Conservation (phyloP, 2,329 filamentous ascomycete genomes). For the Fusarium pseudograminearum region DNA sequence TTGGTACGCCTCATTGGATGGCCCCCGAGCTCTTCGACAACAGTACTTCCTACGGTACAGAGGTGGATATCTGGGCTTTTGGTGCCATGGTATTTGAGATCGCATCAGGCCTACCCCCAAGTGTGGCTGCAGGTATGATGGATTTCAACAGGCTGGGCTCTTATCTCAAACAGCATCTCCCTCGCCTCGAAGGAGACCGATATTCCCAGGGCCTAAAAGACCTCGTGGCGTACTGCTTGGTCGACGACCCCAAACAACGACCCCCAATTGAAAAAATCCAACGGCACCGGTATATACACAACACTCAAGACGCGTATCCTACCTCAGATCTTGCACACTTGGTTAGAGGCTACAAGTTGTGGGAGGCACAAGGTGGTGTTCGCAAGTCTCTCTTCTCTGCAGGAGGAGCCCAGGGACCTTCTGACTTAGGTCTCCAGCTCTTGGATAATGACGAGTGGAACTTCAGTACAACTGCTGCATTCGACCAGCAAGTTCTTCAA, state of each 20-base stretch:
- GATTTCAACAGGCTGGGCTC: constrained; percentile 63
- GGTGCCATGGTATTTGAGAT: constrained; percentile 86
- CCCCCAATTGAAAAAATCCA: constrained; percentile 78
- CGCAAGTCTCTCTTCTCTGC: constrained; percentile 73
- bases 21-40: constrained; percentile 80
- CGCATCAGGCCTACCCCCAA: constrained; percentile 80
- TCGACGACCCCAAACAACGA: constrained; percentile 74
- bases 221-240: constrained; percentile 79
- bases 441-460: constrained; percentile 73
- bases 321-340: constrained; percentile 72
- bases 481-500: constrained; percentile 68
- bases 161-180: constrained; percentile 71
- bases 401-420: constrained; percentile 68
- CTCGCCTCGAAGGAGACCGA: constrained; percentile 76
- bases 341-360: constrained; percentile 78
- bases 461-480: constrained; percentile 74
- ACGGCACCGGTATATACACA: constrained; percentile 74
- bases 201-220: constrained; percentile 77
- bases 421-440: constrained; percentile 58
- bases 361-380: constrained; percentile 80
- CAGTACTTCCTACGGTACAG: constrained; percentile 74
- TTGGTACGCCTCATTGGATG: constrained; percentile 90
- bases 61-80: constrained; percentile 87
- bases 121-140: constrained; percentile 66
- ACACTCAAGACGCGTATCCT: constrained; percentile 72